A percentile compares a stretch with the other conserved stretches of the same genome.
phyloP scores from a whole-genome alignment of 108 stramenopile genomes.

The Epithemia pelagica region DNA sequence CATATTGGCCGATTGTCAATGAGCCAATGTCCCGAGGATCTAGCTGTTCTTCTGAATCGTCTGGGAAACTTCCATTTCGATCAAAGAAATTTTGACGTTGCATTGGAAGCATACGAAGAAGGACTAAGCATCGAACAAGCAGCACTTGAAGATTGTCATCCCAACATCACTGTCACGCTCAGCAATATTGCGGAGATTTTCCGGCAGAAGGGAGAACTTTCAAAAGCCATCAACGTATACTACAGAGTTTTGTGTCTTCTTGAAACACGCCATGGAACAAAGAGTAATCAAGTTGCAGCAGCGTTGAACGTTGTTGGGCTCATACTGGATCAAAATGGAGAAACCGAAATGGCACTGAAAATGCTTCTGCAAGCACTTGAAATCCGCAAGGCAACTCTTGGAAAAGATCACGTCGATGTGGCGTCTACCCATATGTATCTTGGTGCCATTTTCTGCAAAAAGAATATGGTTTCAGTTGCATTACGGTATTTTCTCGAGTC shows the following conservation, averaged over 20 bases:
- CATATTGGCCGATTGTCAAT: conserved; percentile 31
- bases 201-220: conserved; percentile 49
- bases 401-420: conserved; percentile 40
- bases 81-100: conserved; percentile 38
- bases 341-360: conserved; percentile 34
- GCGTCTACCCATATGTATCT: conserved; percentile 59
- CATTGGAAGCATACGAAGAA: conserved; percentile 45
- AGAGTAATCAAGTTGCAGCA: conserved; percentile 39
- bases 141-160: conserved; percentile 39
- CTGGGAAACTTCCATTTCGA: conserved; percentile 66
- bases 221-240: conserved; percentile 45
- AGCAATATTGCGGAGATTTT: conserved; percentile 63
- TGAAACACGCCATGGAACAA: conserved; percentile 23
- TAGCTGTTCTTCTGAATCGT: conserved; percentile 53
- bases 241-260: conserved; percentile 49
- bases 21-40: conserved; percentile 45
- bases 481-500: conserved; percentile 52
- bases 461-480: conserved; percentile 36
- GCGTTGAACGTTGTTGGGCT: conserved; percentile 55
- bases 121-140: conserved; percentile 51
- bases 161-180: conserved; percentile 58
- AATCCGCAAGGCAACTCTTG: conserved; percentile 38
- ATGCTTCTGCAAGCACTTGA: conserved; percentile 45
- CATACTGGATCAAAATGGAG: conserved; percentile 47
- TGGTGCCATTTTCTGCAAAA: conserved; percentile 57